These are phyloP conservation scores for Suhomyces wounanorum DNA, from an alignment of 1,139 yeast species.

Conservation along the genomic window DNA sequence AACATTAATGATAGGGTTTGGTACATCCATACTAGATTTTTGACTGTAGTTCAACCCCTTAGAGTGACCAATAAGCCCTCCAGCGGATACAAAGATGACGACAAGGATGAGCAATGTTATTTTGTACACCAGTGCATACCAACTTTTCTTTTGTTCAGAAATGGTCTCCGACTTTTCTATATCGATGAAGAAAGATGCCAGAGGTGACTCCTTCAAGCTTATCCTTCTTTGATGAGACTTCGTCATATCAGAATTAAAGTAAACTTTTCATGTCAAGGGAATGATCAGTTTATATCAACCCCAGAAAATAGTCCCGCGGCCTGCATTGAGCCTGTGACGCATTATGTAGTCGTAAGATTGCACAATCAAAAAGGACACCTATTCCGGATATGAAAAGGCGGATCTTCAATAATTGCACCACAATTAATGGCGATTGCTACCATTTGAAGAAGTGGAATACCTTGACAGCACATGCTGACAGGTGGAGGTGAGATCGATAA, in stretches of 20 bases:
- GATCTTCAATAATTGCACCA: slow-evolving; percentile 1
- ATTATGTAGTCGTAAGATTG: not conserved
- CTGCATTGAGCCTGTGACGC: slow-evolving; percentile 1
- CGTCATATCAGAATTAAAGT: slow-evolving; percentile 11
- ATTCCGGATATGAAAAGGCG: not conserved
- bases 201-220: slow-evolving; percentile 11
- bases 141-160: not conserved
- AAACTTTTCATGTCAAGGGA: not conserved
- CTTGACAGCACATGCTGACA: too few species aligned
- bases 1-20: slow-evolving; percentile 12
- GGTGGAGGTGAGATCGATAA: too few species aligned
- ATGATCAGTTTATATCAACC: slow-evolving; percentile 7
- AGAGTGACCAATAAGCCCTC: not conserved
- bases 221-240: slow-evolving; percentile 15
- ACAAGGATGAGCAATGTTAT: slow-evolving; percentile 4
- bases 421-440: not conserved
- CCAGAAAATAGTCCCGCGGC: slow-evolving; percentile 6
- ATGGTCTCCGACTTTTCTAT: slow-evolving; percentile 16
- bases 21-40: slow-evolving; percentile 1
- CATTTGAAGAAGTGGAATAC: not conserved
- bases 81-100: not conserved
- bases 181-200: slow-evolving; percentile 20
- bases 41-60: not conserved
- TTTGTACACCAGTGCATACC: not conserved
- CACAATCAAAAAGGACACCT: not conserved